phyloP scores from a whole-genome alignment of 192 early-diverging fungal species.

The Funneliformis mosseae region DNA sequence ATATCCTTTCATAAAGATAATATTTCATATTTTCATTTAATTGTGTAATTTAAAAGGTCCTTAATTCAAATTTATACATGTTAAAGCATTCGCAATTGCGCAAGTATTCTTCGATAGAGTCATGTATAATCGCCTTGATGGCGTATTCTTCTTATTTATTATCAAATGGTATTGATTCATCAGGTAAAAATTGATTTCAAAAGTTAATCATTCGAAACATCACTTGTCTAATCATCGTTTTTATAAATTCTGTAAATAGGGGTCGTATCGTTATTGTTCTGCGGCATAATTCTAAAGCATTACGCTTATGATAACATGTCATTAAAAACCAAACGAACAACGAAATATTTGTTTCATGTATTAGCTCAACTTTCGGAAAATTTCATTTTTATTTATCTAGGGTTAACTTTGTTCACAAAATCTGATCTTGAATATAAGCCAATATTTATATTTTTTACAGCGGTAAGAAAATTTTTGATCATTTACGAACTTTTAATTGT shows the following conservation, averaged over 20 bases:
- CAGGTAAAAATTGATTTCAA: conserved; percentile 10
- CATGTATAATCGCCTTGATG: conserved; percentile 81
- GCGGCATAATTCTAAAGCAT: conserved; percentile 89
- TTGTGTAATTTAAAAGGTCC: not conserved
- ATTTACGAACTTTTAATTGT: not conserved
- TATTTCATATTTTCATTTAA: not conserved
- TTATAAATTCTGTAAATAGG: conserved; percentile 34
- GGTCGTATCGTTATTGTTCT: conserved; percentile 93
- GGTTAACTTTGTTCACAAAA: conserved; percentile 88
- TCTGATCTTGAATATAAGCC: conserved; percentile 71
- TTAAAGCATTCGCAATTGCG: conserved; percentile 88
- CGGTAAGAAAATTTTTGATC: conserved; percentile 44
- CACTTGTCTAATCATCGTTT: not conserved
- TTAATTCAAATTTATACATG: conserved; percentile 30
- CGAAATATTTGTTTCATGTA: conserved; percentile 91
- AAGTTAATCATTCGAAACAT: not conserved
- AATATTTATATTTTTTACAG: conserved; percentile 75
- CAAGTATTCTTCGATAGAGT: conserved; percentile 81
- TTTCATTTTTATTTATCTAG: conserved; percentile 97
- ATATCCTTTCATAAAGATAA: conserved; percentile 43
- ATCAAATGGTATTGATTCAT: conserved; percentile 65
- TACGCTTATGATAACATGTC: conserved; percentile 94
- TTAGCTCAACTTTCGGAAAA: conserved; percentile 92
- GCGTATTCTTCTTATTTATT: conserved; percentile 94
- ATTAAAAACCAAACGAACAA: conserved; percentile 71